phyloP scores from a whole-genome alignment of 176 grass and related monocot genomes.

The Oryza glaberrima region DNA sequence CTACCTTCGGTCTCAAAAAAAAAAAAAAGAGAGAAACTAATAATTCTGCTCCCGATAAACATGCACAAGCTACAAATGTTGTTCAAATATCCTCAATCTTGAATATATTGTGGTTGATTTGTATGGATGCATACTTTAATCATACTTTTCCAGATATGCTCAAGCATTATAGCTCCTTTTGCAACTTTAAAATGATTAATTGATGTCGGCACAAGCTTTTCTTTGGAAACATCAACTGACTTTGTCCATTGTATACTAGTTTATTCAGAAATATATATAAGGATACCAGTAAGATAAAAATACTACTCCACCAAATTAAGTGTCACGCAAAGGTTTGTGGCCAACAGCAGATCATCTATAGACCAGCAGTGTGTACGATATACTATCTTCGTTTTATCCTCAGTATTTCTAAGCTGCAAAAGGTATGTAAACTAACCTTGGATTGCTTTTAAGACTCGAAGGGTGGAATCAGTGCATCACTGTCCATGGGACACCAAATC shows the following conservation, averaged over 20 bases:
- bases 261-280: no score
- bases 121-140: background rate
- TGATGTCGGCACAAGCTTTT: no score
- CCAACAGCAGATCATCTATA: background rate
- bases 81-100: background rate
- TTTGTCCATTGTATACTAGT: no score
- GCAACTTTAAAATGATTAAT: background rate
- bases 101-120: background rate
- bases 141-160: background rate
- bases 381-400: background rate
- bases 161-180: background rate
- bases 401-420: background rate
- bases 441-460: background rate
- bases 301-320: background rate
- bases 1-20: no score
- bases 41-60: background rate
- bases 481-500: conserved; percentile 6
- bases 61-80: background rate
- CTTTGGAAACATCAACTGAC: no score
- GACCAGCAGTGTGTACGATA: background rate
- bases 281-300: background rate
- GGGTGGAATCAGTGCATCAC: background rate
- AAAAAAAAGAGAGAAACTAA: background rate
- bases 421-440: conserved; percentile 25
- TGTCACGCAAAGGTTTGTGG: background rate